These are phyloP conservation scores for Conringia planisiliqua DNA, from an alignment of 345 rosid species.

Conservation along the genomic window DNA sequence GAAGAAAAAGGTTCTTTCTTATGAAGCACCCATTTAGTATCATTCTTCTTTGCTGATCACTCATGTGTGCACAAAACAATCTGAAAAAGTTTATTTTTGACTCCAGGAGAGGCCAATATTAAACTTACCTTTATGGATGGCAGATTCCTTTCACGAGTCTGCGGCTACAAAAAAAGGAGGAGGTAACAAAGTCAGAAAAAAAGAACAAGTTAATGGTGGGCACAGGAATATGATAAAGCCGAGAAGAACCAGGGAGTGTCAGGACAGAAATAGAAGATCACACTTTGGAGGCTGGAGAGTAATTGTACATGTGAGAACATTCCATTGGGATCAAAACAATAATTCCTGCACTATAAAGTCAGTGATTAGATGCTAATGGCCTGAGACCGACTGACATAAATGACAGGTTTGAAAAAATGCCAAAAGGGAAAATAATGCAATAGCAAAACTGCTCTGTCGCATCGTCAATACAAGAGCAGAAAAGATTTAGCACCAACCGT, in stretches of 20 bases:
- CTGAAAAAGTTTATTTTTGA: conserved; percentile 18
- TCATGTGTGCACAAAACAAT: conserved; percentile 20
- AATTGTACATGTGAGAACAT: conserved; percentile 28
- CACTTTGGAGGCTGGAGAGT: conserved; percentile 24
- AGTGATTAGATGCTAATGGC: conserved; percentile 26
- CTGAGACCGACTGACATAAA: conserved; percentile 13
- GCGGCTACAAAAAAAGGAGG: conserved; percentile 22
- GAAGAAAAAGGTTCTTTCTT: conserved; percentile 18
- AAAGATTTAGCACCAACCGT: conserved; percentile 10
- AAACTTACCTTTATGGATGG: conserved; percentile 1
- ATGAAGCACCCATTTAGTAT: conserved; percentile 38
- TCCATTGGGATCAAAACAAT: conserved; percentile 35
- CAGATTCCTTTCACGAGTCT: conserved; percentile 28
- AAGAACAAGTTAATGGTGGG: conserved; percentile 35
- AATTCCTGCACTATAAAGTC: conserved; percentile 11
- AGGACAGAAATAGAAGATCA: conserved; percentile 31
- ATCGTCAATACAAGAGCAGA: conserved; percentile 2
- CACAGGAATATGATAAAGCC: conserved; percentile 30
- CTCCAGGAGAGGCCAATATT: conserved; percentile 14
- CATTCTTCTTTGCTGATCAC: conserved; percentile 36
- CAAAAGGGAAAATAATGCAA: conserved; percentile 23
- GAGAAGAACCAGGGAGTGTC: conserved; percentile 27
- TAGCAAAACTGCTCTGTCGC: not conserved
- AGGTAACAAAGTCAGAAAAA: conserved; percentile 10
- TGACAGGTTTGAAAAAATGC: conserved; percentile 14